phyloP scores from a whole-genome alignment of 495 filamentous ascomycete species.

The Astrocystis sublimbata region DNA sequence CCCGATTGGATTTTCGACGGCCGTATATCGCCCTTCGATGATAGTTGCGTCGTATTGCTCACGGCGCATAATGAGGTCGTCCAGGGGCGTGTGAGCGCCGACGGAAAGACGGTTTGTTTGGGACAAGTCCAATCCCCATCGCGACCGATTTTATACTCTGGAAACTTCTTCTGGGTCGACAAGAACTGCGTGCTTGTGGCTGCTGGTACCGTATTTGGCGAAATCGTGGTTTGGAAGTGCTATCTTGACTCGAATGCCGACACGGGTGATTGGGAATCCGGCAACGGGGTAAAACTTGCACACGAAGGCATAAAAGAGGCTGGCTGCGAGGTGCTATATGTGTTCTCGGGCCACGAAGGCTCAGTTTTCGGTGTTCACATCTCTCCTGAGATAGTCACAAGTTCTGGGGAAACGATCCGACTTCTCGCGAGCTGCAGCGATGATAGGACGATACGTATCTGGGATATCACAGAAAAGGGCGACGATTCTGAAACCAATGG shows the following conservation, averaged over 20 bases:
- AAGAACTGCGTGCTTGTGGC: slow-evolving; percentile 66
- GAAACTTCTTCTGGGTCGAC: slow-evolving; percentile 64
- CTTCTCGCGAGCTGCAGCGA: slow-evolving; percentile 91
- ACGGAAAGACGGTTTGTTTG: slow-evolving; percentile 25
- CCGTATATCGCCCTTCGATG: slow-evolving; percentile 48
- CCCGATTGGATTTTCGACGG: slow-evolving; percentile 86
- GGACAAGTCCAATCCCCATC: slow-evolving; percentile 64
- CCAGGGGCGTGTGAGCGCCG: slow-evolving; percentile 29
- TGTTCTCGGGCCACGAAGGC: slow-evolving; percentile 87
- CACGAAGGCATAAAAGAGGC: slow-evolving; percentile 9
- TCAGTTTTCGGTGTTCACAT: slow-evolving; percentile 88
- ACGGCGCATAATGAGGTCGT: slow-evolving; percentile 83
- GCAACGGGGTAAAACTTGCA: neutral
- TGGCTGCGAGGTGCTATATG: slow-evolving; percentile 57
- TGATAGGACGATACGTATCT: slow-evolving; percentile 85
- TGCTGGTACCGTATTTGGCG: slow-evolving; percentile 89
- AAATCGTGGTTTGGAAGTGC: slow-evolving; percentile 88
- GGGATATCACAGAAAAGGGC: slow-evolving; percentile 65
- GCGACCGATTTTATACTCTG: slow-evolving; percentile 85
- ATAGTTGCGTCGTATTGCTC: slow-evolving; percentile 50
- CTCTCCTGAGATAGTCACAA: slow-evolving; percentile 56
- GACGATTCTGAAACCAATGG: neutral
- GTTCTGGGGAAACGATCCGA: slow-evolving; percentile 44
- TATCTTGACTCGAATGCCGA: slow-evolving; percentile 26
- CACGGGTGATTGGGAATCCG: neutral